phyloP scores from a whole-genome alignment of 1,284 basidiomycete species.

The Boletus sp. region DNA sequence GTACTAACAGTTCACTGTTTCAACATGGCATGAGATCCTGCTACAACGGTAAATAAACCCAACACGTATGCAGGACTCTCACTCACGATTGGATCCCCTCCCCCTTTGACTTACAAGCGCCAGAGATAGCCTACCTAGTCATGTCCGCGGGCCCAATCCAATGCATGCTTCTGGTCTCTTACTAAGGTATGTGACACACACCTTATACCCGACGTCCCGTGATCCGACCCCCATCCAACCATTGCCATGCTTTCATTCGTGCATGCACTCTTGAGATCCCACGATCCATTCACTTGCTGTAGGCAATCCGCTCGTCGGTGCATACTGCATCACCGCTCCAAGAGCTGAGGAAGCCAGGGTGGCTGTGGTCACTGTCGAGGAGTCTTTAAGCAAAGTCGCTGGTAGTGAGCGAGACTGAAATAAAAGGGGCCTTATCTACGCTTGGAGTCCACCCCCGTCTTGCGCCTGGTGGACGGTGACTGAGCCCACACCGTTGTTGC shows the following conservation, averaged over 20 bases:
- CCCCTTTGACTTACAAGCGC: conserved; percentile 1
- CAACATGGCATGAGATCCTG: conserved; percentile 1
- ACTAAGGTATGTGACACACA: background rate
- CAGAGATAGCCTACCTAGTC: conserved; percentile 1
- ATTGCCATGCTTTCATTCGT: background rate
- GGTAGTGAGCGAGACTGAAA: conserved; percentile 6
- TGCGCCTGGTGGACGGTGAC: too few species aligned
- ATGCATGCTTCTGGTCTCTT: background rate
- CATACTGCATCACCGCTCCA: background rate
- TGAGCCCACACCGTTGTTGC: too few species aligned
- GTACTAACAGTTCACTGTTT: conserved; percentile 50
- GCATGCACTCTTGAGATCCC: background rate
- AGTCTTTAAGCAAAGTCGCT: too few species aligned
- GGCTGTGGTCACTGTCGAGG: background rate
- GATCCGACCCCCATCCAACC: background rate
- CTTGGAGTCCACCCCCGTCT: background rate
- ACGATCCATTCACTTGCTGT: too few species aligned
- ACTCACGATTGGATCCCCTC: background rate
- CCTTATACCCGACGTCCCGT: conserved; percentile 1
- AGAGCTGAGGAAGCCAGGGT: background rate
- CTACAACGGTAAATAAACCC: background rate
- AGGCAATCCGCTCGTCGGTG: background rate
- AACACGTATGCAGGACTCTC: conserved; percentile 4
- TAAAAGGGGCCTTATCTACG: background rate
- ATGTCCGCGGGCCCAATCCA: background rate